Percentiles rank a stretch among this genome's conserved stretches.
Conservation (phyloP, 768 basidiomycete genomes). For the Phylloporus scabripes region DNA sequence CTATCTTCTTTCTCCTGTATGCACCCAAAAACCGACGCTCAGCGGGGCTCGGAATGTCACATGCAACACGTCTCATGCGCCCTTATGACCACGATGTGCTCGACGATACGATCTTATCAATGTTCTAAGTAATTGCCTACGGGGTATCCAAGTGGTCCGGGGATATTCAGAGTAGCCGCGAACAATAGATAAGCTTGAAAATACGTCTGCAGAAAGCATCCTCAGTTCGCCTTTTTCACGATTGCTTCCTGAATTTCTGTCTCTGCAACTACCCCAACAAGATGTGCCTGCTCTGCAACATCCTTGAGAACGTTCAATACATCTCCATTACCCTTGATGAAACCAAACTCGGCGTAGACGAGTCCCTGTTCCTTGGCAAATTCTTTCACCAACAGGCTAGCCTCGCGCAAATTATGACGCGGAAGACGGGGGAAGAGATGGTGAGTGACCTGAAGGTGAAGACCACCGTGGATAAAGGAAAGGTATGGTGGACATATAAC, state of each 20-base stretch:
- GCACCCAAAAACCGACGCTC: conserved; percentile 34
- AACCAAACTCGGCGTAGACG: conserved; percentile 88
- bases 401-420: conserved; percentile 83
- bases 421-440: conserved; percentile 96
- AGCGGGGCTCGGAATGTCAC: conserved; percentile 22
- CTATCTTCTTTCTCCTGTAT: conserved; percentile 24
- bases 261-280: conserved; percentile 78
- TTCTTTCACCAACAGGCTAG: conserved; percentile 78
- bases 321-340: conserved; percentile 77
- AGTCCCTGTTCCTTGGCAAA: conserved; percentile 83
- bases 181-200: background rate
- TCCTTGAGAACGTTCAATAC: conserved; percentile 76
- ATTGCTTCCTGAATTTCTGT: conserved; percentile 65
- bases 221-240: conserved; percentile 36
- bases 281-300: conserved; percentile 83
- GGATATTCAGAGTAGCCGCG: background rate
- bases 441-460: conserved; percentile 96
- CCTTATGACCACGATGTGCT: conserved; percentile 13
- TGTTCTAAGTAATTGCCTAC: conserved; percentile 1
- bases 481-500: conserved; percentile 82
- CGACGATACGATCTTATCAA: background rate
- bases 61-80: conserved; percentile 23
- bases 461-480: conserved; percentile 92
- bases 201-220: too few relatives aligned
- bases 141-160: conserved; percentile 14